Evolutionary conservation across 1,284 basidiomycete species (phyloP).

Genomic region (Xerocomus minutiporus): DNA sequence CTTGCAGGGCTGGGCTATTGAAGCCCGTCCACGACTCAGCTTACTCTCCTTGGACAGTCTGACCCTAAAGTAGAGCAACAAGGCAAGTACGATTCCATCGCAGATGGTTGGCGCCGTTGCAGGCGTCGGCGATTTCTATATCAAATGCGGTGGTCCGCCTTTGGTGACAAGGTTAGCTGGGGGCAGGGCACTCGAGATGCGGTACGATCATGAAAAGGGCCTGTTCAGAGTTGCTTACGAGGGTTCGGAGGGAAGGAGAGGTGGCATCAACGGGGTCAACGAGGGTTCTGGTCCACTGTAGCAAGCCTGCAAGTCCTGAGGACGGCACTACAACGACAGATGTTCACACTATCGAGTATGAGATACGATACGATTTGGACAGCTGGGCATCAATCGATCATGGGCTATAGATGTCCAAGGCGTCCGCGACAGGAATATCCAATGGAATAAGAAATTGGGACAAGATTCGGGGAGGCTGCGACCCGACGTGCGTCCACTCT

Average conservation of each 20-base stretch:
- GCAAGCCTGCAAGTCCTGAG: constrained; percentile 9
- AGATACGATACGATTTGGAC: constrained; percentile 91
- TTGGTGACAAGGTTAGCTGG: constrained; percentile 81
- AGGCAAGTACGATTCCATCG: constrained; percentile 80
- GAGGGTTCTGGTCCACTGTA: constrained; percentile 11
- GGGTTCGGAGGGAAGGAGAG: constrained; percentile 51
- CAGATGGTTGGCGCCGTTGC: constrained; percentile 86
- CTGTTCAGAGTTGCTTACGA: constrained; percentile 87
- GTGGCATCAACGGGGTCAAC: constrained; percentile 26
- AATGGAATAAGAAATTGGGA: too few species aligned
- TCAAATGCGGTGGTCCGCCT: constrained; percentile 93
- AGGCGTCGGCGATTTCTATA: constrained; percentile 89
- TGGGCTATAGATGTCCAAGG: too few species aligned
- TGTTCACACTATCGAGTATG: constrained; percentile 77
- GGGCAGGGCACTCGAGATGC: constrained; percentile 67
- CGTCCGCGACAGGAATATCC: too few species aligned
- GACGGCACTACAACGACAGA: constrained; percentile 21
- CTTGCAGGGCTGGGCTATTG: constrained; percentile 95
- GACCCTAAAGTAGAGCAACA: constrained; percentile 98
- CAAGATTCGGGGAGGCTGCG: too few species aligned
- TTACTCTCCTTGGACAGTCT: constrained; percentile 94
- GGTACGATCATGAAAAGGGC: constrained; percentile 86
- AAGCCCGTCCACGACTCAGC: constrained; percentile 93
- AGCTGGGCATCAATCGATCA: constrained; percentile 64
- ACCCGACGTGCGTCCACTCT: too few species aligned